Evolutionary conservation across 1,284 basidiomycete genomes (phyloP).

Genomic region (Schizopora paradoxa): DNA sequence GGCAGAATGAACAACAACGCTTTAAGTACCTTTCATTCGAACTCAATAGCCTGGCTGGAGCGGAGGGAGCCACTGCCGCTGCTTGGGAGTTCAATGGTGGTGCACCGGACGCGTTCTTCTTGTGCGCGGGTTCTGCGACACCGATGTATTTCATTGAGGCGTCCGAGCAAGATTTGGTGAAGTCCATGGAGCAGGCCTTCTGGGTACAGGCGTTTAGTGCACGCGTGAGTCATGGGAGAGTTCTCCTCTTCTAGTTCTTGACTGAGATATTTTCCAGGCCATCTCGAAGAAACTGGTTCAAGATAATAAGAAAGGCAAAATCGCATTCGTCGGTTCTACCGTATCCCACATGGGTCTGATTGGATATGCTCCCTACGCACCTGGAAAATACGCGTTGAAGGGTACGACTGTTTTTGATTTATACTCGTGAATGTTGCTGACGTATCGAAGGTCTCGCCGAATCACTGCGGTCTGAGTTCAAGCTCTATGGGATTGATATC

Average conservation of each 20-base stretch:
- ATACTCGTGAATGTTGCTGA: background rate
- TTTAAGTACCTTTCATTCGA: slow-evolving; percentile 61
- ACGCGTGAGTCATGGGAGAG: slow-evolving; percentile 46
- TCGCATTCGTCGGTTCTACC: slow-evolving; percentile 81
- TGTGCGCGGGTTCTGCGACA: slow-evolving; percentile 68
- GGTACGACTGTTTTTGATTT: slow-evolving; percentile 39
- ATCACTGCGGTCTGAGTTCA: slow-evolving; percentile 75
- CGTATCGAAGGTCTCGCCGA: slow-evolving; percentile 74
- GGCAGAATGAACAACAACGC: slow-evolving; percentile 49
- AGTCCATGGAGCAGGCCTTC: slow-evolving; percentile 60
- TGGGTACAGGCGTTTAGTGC: slow-evolving; percentile 78
- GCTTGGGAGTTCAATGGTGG: slow-evolving; percentile 35
- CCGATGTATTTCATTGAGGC: slow-evolving; percentile 75
- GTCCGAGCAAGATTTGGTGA: slow-evolving; percentile 50
- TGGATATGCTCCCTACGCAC: slow-evolving; percentile 84
- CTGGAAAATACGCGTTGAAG: slow-evolving; percentile 86
- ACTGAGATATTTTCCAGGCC: slow-evolving; percentile 38
- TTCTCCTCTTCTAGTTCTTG: background rate
- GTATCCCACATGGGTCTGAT: slow-evolving; percentile 78
- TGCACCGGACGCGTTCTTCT: slow-evolving; percentile 70
- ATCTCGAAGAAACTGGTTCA: slow-evolving; percentile 69
- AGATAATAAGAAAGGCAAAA: slow-evolving; percentile 53
- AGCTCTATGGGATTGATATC: slow-evolving; percentile 74
- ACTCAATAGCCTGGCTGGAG: slow-evolving; percentile 43
- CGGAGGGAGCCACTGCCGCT: slow-evolving; percentile 55